Percentiles rank a stretch among this genome's conserved stretches.
phyloP scores from a whole-genome alignment of 805 yeast genomes.

The Tetrapisispora arboricola region DNA sequence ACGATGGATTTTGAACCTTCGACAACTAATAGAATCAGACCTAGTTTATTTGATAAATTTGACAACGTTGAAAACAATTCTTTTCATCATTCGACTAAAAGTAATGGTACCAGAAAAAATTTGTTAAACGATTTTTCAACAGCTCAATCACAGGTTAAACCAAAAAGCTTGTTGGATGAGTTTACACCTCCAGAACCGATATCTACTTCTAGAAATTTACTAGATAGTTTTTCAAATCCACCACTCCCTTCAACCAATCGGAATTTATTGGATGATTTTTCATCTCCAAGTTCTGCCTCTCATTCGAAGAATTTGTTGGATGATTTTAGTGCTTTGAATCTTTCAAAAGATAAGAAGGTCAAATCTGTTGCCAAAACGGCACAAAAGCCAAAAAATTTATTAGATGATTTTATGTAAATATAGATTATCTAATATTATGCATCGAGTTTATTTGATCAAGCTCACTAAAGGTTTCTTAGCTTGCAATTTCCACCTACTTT shows the following conservation, averaged over 20 bases:
- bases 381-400: conserved; percentile 19
- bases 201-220: conserved; percentile 5
- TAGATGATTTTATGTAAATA: conserved; percentile 27
- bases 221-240: conserved; percentile 11
- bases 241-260: conserved; percentile 1
- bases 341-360: not conserved
- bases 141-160: not conserved
- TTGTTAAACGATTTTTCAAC: conserved; percentile 8
- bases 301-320: conserved; percentile 4
- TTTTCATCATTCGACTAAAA: not conserved
- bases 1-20: conserved; percentile 13
- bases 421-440: not conserved
- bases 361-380: not conserved
- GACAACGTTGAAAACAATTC: not conserved
- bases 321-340: not conserved
- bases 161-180: conserved; percentile 5
- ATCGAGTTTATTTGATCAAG: not conserved
- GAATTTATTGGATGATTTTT: conserved; percentile 15
- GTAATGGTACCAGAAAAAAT: conserved; percentile 2
- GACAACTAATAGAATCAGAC: conserved; percentile 15
- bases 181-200: not conserved
- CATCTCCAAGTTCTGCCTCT: not conserved
- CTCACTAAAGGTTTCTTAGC: too few relatives aligned
- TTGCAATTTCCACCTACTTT: too few relatives aligned
- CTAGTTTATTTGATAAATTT: conserved; percentile 25